phyloP scores from a whole-genome alignment of 805 yeast genomes.

The Priceomyces medius region DNA sequence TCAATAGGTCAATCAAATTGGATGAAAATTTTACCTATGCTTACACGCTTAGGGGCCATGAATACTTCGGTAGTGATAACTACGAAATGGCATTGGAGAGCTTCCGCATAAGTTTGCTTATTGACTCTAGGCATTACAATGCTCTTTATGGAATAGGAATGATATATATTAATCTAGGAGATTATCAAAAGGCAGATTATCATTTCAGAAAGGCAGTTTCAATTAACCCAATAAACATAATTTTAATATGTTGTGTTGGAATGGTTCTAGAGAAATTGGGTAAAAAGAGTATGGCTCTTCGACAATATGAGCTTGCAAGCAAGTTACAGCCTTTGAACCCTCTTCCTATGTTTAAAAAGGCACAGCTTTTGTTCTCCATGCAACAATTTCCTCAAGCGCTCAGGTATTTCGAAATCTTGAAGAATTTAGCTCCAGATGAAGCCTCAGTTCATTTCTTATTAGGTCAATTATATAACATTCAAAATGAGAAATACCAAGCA shows the following conservation, averaged over 20 bases:
- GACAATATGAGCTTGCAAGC: conserved; percentile 80
- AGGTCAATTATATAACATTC: conserved; percentile 80
- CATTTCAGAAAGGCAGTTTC: conserved; percentile 85
- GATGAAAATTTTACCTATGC: conserved; percentile 80
- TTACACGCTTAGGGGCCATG: conserved; percentile 92
- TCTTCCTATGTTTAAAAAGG: conserved; percentile 83
- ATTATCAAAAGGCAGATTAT: conserved; percentile 75
- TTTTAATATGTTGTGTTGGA: conserved; percentile 89
- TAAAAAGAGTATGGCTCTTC: conserved; percentile 66
- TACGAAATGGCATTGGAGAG: conserved; percentile 84
- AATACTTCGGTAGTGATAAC: conserved; percentile 81
- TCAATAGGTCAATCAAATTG: conserved; percentile 70
- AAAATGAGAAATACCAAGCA: conserved; percentile 73
- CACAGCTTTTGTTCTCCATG: conserved; percentile 72
- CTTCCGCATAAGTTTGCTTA: conserved; percentile 72
- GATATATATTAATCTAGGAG: conserved; percentile 86
- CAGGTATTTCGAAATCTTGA: conserved; percentile 68
- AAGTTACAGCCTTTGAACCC: conserved; percentile 83
- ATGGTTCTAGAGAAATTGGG: conserved; percentile 82
- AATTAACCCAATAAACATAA: conserved; percentile 87
- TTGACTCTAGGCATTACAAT: conserved; percentile 83
- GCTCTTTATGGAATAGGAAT: conserved; percentile 96
- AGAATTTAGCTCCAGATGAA: conserved; percentile 85
- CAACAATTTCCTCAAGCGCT: conserved; percentile 72
- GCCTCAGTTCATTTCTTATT: conserved; percentile 87